These are phyloP conservation scores for Helotiales sp. DNA, from an alignment of 2,329 filamentous ascomycete species.

Conservation along the genomic window DNA sequence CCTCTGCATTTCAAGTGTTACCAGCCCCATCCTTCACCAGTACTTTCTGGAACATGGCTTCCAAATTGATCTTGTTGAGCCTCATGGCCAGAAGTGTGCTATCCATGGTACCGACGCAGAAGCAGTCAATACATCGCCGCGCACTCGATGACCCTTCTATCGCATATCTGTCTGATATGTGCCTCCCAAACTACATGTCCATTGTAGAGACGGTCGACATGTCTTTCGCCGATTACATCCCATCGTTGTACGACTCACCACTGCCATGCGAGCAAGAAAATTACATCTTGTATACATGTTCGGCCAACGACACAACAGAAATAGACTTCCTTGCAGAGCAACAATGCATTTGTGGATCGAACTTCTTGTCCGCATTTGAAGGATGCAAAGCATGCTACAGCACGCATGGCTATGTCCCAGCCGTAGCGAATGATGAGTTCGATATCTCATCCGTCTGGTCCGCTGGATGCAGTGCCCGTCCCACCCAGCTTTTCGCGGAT, in stretches of 20 bases:
- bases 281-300: constrained; percentile 42
- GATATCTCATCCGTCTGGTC: constrained; percentile 42
- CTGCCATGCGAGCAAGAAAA: constrained; percentile 27
- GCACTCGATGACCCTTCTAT: neutral
- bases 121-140: neutral
- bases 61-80: neutral
- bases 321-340: constrained; percentile 41
- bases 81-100: neutral
- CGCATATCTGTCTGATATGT: neutral
- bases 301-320: constrained; percentile 43
- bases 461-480: constrained; percentile 45
- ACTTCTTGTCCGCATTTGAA: constrained; percentile 48
- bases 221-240: neutral
- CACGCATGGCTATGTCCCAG: constrained; percentile 47
- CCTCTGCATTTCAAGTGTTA: neutral
- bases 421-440: constrained; percentile 42
- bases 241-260: constrained; percentile 19
- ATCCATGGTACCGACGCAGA: neutral
- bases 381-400: constrained; percentile 48
- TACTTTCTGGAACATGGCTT: neutral
- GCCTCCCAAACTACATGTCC: neutral
- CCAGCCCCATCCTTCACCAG: neutral
- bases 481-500: constrained; percentile 43
- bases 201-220: neutral
- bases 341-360: constrained; percentile 50